Evolutionary conservation across 2,329 filamentous ascomycete species (phyloP).

Genomic region (Cercospora sp.): DNA sequence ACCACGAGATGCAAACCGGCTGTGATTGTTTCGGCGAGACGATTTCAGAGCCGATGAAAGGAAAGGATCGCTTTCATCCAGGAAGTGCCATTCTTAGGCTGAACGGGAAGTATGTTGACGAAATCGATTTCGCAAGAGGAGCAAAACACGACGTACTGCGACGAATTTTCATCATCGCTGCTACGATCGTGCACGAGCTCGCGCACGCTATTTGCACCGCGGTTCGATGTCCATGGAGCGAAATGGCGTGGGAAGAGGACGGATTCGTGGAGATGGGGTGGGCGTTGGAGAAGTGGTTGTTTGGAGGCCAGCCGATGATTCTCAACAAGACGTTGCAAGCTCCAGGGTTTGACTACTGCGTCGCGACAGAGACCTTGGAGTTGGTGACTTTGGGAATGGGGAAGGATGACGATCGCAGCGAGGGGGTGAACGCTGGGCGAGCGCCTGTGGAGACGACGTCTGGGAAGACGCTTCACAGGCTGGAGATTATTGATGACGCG

Average conservation of each 20-base stretch:
- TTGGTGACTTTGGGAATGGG: neutral
- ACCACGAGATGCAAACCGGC: neutral
- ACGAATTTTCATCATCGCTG: slow-evolving; percentile 4
- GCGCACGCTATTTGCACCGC: slow-evolving; percentile 8
- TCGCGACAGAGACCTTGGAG: neutral
- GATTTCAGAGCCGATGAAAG: neutral
- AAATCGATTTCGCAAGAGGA: neutral
- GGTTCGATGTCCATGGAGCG: neutral
- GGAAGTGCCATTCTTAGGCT: neutral
- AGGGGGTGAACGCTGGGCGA: neutral
- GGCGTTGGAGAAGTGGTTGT: slow-evolving; percentile 6
- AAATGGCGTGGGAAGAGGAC: slow-evolving; percentile 10
- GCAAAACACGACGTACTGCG: neutral
- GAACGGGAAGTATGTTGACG: neutral
- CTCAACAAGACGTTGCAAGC: too few relatives aligned
- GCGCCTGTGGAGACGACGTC: neutral
- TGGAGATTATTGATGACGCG: neutral
- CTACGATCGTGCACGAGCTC: slow-evolving; percentile 13
- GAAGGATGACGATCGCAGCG: neutral
- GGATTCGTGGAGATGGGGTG: slow-evolving; percentile 15
- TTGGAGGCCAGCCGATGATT: slow-evolving; percentile 1
- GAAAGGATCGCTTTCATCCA: neutral
- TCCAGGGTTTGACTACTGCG: neutral
- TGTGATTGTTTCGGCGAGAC: neutral
- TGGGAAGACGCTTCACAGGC: neutral